phyloP scores from a whole-genome alignment of 805 yeast species.

The Metschnikowia shivogae region DNA sequence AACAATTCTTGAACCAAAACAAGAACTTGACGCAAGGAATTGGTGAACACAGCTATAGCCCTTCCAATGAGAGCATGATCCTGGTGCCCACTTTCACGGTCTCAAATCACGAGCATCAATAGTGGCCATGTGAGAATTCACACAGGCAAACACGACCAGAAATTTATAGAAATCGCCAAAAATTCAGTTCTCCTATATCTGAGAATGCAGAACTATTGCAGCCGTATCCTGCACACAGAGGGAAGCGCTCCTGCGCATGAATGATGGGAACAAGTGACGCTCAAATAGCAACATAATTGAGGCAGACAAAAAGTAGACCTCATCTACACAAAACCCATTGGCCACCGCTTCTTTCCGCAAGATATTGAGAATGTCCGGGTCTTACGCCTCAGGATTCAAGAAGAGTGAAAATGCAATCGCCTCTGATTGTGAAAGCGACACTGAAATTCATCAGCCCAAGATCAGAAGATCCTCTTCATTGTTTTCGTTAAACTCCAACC shows the following conservation, averaged over 20 bases:
- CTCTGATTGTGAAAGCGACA: conserved; percentile 35
- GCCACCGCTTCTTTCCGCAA: not conserved
- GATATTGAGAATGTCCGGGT: conserved; percentile 14
- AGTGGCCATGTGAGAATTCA: not conserved
- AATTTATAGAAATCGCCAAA: not conserved
- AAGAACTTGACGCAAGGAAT: conserved; percentile 12
- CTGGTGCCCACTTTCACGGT: conserved; percentile 16
- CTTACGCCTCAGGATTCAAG: conserved; percentile 20
- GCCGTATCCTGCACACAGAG: not conserved
- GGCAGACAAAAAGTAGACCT: not conserved
- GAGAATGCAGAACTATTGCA: not conserved
- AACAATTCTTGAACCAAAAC: conserved; percentile 14
- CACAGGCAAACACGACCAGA: not conserved
- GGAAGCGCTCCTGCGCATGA: not conserved
- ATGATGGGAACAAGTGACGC: conserved; percentile 1
- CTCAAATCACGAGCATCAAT: conserved; percentile 11
- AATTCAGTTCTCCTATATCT: no score
- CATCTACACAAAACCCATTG: not conserved
- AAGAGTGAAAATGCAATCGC: conserved; percentile 31
- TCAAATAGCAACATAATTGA: conserved; percentile 2
- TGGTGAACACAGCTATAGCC: conserved; percentile 6
- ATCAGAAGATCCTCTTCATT: conserved; percentile 52
- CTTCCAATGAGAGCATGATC: conserved; percentile 8
- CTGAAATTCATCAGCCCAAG: conserved; percentile 20
- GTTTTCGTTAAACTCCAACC: conserved; percentile 46